Percentiles rank a stretch among this genome's conserved stretches.
Evolutionary conservation across 805 yeast genomes (phyloP).

Genomic region (Brettanomyces bruxellensis): DNA sequence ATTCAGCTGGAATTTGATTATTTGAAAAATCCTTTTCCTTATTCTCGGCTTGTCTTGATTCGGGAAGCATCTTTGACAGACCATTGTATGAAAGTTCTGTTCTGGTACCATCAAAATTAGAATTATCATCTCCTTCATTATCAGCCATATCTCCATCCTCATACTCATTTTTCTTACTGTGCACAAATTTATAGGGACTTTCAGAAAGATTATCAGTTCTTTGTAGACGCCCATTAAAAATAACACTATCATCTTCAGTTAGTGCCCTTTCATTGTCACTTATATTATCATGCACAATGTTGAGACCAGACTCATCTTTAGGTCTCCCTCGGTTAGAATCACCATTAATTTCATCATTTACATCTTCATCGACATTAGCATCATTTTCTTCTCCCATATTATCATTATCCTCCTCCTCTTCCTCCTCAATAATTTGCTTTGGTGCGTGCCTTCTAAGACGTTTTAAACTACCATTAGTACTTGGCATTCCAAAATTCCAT

Average conservation of each 20-base stretch:
- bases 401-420: constrained; percentile 6
- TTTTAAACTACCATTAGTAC: constrained; percentile 4
- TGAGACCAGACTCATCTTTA: background rate
- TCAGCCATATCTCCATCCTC: constrained; percentile 6
- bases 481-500: constrained; percentile 16
- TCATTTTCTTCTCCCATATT: constrained; percentile 1
- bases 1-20: background rate
- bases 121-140: constrained; percentile 5
- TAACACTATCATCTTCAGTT: constrained; percentile 4
- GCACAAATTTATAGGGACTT: constrained; percentile 8
- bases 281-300: constrained; percentile 1
- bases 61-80: too few relatives aligned
- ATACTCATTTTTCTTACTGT: constrained; percentile 2
- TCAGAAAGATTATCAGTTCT: constrained; percentile 5
- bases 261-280: background rate
- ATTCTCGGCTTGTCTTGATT: too few relatives aligned
- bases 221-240: constrained; percentile 5
- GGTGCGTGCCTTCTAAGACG: constrained; percentile 8
- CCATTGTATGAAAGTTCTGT: background rate
- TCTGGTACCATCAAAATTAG: constrained; percentile 13
- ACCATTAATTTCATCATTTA: too few relatives aligned
- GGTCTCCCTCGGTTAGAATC: too few relatives aligned
- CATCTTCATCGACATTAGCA: too few relatives aligned
- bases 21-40: too few relatives aligned
- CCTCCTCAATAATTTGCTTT: constrained; percentile 18